A percentile compares a stretch with the other conserved stretches of the same genome.
Conservation (phyloP, 1,284 basidiomycete genomes). For the Grifola frondosa region DNA sequence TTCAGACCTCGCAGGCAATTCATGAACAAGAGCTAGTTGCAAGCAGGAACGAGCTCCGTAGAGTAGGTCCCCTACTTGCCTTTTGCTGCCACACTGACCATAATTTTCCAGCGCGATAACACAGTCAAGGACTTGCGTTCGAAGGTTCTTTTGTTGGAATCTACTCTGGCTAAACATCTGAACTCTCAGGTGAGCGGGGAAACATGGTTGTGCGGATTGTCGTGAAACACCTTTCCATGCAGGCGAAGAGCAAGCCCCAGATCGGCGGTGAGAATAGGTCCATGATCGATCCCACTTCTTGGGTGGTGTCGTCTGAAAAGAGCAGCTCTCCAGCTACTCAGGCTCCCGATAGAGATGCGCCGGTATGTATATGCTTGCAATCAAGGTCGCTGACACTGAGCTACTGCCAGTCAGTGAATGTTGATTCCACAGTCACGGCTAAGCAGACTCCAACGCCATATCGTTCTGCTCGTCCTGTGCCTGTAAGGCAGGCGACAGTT, state of each 20-base stretch:
- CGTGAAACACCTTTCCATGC: not conserved
- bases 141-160: constrained; percentile 32
- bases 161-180: constrained; percentile 28
- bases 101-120: constrained; percentile 33
- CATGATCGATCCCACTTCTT: constrained; percentile 33
- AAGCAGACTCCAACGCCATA: constrained; percentile 17
- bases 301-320: constrained; percentile 31
- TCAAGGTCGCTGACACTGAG: not conserved
- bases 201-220: not conserved
- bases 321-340: constrained; percentile 27
- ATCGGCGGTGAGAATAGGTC: constrained; percentile 21
- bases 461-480: constrained; percentile 6
- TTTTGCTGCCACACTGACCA: not conserved
- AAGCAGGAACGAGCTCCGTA: constrained; percentile 39
- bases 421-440: constrained; percentile 19
- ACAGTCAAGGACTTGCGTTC: constrained; percentile 33
- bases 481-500: constrained; percentile 3
- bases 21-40: constrained; percentile 38
- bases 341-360: constrained; percentile 26
- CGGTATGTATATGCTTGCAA: constrained; percentile 16
- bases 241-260: constrained; percentile 13
- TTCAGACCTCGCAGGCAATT: constrained; percentile 32
- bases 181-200: constrained; percentile 17
- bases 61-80: constrained; percentile 22
- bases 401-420: constrained; percentile 18